Base-by-base conservation (phyloP, 768 basidiomycete genomes). In the Russula earlei region DNA sequence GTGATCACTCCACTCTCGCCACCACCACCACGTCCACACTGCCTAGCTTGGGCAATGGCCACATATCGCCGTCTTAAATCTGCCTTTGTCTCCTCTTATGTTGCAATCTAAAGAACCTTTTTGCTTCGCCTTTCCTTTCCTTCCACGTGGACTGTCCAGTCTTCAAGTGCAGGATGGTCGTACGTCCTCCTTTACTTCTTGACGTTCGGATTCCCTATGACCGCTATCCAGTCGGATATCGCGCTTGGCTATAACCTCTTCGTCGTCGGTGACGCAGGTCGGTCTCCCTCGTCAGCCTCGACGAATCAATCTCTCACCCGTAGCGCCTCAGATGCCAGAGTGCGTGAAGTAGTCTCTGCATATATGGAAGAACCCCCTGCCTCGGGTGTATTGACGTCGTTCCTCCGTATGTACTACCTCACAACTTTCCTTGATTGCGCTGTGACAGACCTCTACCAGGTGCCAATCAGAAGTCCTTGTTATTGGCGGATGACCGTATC, bases 181-280 rank as follows among this genome's bases (percentile, higher is more conserved):
- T 54, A 19, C 25, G 51, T 53, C 20, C 12, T 9, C n/a, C 11
- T 47, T 6, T 1, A 40, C 9, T 1, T 29, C 41, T 0, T 19
- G 20, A 4, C 4, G 33, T 43, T 14, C 10, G 25, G 5, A 12
- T 20, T 49, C 14, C 48, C 27, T 7, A 7, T 5, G 27, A 34
- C 17, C 37, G 17, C 5, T 6, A 33, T n/a, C 7, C 41, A 36
- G 41, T n/a, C 22, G 14, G 20, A 49, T 42, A 36, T 58, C 19
- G 19, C 40, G 1, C 52, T 58, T 14, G 52, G 46, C n/a, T 58
- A 58, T 33, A 58, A 38, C 36, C 22, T 58, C 2, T 49, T 58
- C 5, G 34, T 58, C 10, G 29, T 54, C 17, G 57, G 57, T 34
- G 33, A 24, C 41, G 31, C 17, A 1, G 52, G 57, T 58, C 19